These are phyloP conservation scores for Claviceps digitariae DNA, from an alignment of 2,329 filamentous ascomycete genomes.

Conservation along the genomic window DNA sequence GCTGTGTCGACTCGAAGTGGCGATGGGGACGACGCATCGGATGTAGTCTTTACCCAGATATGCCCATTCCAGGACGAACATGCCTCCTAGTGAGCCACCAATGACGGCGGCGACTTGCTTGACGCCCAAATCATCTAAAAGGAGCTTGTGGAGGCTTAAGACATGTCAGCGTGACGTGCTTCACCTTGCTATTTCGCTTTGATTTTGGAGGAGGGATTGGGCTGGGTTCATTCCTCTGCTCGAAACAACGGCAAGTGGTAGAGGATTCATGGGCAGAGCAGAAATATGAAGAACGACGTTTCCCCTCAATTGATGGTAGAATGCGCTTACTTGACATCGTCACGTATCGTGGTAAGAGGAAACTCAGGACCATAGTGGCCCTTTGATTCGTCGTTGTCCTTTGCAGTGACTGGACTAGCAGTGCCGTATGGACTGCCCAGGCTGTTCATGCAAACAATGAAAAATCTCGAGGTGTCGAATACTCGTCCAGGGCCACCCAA, in stretches of 20 bases:
- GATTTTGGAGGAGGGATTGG: too few species aligned
- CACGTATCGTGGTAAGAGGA: slow-evolving; percentile 83
- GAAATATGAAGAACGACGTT: neutral
- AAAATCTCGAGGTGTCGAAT: slow-evolving; percentile 74
- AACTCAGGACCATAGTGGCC: slow-evolving; percentile 90
- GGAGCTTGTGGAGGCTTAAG: slow-evolving; percentile 60
- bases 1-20: slow-evolving; percentile 71
- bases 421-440: slow-evolving; percentile 75
- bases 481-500: slow-evolving; percentile 64
- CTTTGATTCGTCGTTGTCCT: slow-evolving; percentile 61
- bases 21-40: slow-evolving; percentile 66
- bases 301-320: neutral
- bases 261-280: neutral
- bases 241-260: neutral
- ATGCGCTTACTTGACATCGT: slow-evolving; percentile 72
- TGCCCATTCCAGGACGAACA: slow-evolving; percentile 84
- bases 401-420: slow-evolving; percentile 78
- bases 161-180: slow-evolving; percentile 7
- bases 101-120: slow-evolving; percentile 66
- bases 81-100: slow-evolving; percentile 76
- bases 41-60: slow-evolving; percentile 85
- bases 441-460: slow-evolving; percentile 76
- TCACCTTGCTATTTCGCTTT: neutral
- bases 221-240: neutral
- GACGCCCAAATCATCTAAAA: slow-evolving; percentile 70